These are phyloP conservation scores for Blastocystis sp. DNA, from an alignment of 352 stramenopile genomes.

Conservation along the genomic window DNA sequence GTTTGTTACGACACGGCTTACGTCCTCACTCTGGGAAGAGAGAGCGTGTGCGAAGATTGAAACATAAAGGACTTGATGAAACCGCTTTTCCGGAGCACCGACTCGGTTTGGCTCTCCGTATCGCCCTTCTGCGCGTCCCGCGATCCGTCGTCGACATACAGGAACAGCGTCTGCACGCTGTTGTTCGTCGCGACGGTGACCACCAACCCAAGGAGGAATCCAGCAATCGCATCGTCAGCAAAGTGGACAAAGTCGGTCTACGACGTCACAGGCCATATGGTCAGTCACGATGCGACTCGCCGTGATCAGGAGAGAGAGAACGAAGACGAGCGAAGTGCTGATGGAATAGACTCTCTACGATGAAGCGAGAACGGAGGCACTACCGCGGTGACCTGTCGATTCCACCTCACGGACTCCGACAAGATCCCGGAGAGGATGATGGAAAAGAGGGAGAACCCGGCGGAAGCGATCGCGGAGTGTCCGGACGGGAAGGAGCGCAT, in stretches of 20 bases:
- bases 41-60: background rate
- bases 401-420: background rate
- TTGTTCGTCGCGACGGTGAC: conserved; percentile 36
- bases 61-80: background rate
- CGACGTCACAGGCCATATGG: background rate
- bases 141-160: background rate
- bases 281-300: conserved; percentile 14
- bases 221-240: conserved; percentile 16
- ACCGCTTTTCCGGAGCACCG: background rate
- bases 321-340: background rate
- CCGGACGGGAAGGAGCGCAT: conserved; percentile 63
- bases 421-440: background rate
- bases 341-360: background rate
- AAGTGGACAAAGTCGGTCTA: conserved; percentile 67
- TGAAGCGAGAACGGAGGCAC: background rate
- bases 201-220: conserved; percentile 24
- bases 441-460: background rate
- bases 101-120: background rate
- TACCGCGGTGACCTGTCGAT: background rate
- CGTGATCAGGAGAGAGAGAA: background rate
- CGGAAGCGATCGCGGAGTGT: conserved; percentile 12
- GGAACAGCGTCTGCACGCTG: background rate
- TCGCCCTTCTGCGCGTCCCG: background rate
- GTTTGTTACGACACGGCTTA: too few species aligned
- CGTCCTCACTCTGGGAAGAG: too few species aligned